Base-by-base conservation (phyloP, 208 protist genomes). In the Leishmania lainsoni region DNA sequence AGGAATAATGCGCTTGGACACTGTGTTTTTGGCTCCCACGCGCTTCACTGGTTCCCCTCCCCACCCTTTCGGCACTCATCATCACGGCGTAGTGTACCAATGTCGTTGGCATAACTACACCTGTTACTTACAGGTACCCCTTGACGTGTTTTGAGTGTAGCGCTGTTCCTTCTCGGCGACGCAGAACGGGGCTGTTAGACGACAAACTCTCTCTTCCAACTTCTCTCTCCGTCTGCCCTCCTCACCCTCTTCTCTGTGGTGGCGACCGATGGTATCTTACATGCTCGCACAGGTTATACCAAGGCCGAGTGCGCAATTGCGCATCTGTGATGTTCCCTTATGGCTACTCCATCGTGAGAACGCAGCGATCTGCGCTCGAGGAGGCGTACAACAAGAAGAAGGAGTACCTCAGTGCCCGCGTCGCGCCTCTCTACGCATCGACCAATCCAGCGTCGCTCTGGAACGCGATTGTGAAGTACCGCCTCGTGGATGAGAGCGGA, bases 391-490 rank as follows among this genome's bases (percentile, higher is more conserved):
- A 86, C 58, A 86, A 75, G 20, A 94, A 93, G 66, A 86, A 87
- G 54, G 85, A 82, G 58, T 92, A 93, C 80, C 75, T 96, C 32
- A 78, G 78, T 20, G 51, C 78, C 2, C 87, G 89, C 76, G 61
- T 97, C 6, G 83, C 75, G 3, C 74, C 88, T 17, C 80, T 97
- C 56, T 89, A 89, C 76, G 85, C 87, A 29, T 90, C 92, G 59
- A 95, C 94, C 5, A 95, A 93, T 72, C 92, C 94, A 3, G 88
- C 90, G 1, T 80, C 86, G 32, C 83, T 97, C 20, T 97, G 94
- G 92, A 89, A 83, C 35, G 84, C 83, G 45, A 94, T 97, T 58
- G 87, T 97, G 65, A 95, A 95, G 81, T 85, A 94, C 80, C 86
- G 91, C 42, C 76, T 86, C 52, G 72, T 63, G 35, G 74, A 35